Conservation (phyloP, 768 basidiomycete species). For the Agrocybe chaxingu region DNA sequence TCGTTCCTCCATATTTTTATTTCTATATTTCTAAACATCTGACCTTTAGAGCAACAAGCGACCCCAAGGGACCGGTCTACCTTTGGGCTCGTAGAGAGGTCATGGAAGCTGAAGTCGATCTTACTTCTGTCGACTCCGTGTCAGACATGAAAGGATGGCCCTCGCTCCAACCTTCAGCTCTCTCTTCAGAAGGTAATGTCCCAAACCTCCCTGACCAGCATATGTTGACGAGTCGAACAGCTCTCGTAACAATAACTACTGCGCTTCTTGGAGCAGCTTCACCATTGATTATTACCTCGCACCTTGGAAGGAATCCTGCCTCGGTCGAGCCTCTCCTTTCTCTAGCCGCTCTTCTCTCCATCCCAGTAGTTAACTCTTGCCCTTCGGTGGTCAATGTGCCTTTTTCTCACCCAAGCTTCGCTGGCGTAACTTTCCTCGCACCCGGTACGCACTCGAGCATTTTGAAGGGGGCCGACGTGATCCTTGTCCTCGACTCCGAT, state of each 20-base stretch:
- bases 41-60: conserved; percentile 53
- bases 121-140: conserved; percentile 26
- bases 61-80: conserved; percentile 73
- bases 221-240: conserved; percentile 16
- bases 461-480: conserved; percentile 54
- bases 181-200: conserved; percentile 35
- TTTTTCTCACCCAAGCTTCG: conserved; percentile 50
- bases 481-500: conserved; percentile 64
- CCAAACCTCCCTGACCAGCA: not conserved
- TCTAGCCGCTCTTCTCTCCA: conserved; percentile 48
- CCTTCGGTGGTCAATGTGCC: conserved; percentile 53
- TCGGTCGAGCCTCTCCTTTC: conserved; percentile 42
- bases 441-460: conserved; percentile 41
- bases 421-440: conserved; percentile 50
- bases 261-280: conserved; percentile 47
- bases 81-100: conserved; percentile 71
- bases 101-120: conserved; percentile 60
- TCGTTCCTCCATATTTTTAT: conserved; percentile 10
- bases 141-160: conserved; percentile 44
- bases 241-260: conserved; percentile 35
- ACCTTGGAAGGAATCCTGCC: conserved; percentile 51
- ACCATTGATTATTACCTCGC: conserved; percentile 65
- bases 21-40: not conserved
- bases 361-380: conserved; percentile 53
- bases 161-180: conserved; percentile 42